Base-by-base conservation (phyloP, 306 rosid genomes). In the Sicyos edulis region DNA sequence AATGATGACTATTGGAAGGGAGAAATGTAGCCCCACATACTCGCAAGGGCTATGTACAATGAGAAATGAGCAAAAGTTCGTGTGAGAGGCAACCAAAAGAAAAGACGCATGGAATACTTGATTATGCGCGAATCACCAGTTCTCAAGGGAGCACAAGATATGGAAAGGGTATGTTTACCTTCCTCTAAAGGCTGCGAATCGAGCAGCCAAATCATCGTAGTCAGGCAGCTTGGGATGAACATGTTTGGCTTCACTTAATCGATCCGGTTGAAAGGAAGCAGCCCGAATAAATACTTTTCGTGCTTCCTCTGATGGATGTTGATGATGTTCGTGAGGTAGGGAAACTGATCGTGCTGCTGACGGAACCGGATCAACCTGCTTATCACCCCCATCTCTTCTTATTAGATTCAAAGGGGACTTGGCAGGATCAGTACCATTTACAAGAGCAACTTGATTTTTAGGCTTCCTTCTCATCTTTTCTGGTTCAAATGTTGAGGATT, bases 161-260 rank as follows among this genome's bases (percentile, higher is more conserved):
- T 54, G 57, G 10, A 44, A 19, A 9, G 49, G 42, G 19, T 56
- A 40, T 71, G 62, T 45, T 82, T 80, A 88, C 73, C 78, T 78
- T 73, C 96, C 95, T 81, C 86, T 90, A 78, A 93, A 72, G 52
- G 97, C 92, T 2, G 96, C 97, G 83, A 93, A 82, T 70, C 83
- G 84, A 47, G 91, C 91, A 68, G 95, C 92, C 81, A 93, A 79
- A 83, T 88, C 96, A 70, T 91, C 99, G 72, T 81, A 93, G 79
- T 93, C 91, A 0, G 97, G 99, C 72, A 93, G 76, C 53, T 93
- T 93, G 15, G 99, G 99, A 79, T 93, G 99, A 74, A 93, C 99
- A 10, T 91, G 97, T 67, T 79, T 78, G 59, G 97, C 92, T 74
- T 76, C 86, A 0, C 57, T 80, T 65, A 88, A 84, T 68, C 87